Base-by-base conservation (phyloP, 352 stramenopile species). In the Globisporangium apiculatum region DNA sequence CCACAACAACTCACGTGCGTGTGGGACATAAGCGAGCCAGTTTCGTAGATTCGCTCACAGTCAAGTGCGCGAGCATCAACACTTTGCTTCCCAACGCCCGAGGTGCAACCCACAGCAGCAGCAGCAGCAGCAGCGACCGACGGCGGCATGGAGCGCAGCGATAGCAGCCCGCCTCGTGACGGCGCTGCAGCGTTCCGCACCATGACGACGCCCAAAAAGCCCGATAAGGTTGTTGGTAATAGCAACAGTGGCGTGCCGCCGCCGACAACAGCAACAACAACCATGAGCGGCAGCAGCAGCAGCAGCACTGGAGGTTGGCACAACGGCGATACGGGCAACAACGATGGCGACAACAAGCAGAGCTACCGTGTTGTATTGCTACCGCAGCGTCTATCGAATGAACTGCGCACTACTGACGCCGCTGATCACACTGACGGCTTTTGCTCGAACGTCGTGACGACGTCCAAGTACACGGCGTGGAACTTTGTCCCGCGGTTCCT, bases 401-500 rank as follows among this genome's bases (percentile, higher is more conserved):
- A 58, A n/a, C 45, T 45, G 54, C 17, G 45, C 35, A 53, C 35
- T 45, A 45, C 17, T 45, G 36, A 37, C 43, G 40, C 35, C 54
- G 17, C 17, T 45, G 36, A 37, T 31, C 31, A 10, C 38, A 35
- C 11, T 9, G 24, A 48, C 4, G 15, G 40, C 7, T 89, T 87
- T 60, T 87, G 75, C 65, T 79, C 77, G 15, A 97, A 97, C 58
- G 71, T 92, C 38, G 83, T 97, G 14, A 90, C 89, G 57, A 97
- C 91, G 50, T 94, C 87, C 67, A 97, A 96, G 73, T 97, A 96
- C 74, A 94, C 87, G 60, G 64, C 67, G 15, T 94, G 75, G 68
- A 95, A 83, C 62, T 97, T 97, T 58, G 47, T 97, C 38, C 89
- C 90, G 48, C 73, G 86, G 5, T 97, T 97, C 48, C 75, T 97